Conservation (phyloP, 2,329 filamentous ascomycete genomes). For the Sporothrix euskadiensis region DNA sequence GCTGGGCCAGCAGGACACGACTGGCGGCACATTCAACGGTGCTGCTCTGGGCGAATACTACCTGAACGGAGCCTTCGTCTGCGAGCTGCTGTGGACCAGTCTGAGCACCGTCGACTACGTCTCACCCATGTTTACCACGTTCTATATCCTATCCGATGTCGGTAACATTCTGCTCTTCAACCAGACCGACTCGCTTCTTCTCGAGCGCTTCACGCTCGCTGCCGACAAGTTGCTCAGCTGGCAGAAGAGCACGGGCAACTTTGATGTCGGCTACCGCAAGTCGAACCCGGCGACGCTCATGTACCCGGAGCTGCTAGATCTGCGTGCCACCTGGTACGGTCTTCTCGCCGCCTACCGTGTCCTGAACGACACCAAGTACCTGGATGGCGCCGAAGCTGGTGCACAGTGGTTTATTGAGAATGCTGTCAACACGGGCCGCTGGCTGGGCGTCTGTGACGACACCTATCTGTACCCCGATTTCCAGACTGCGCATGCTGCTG, state of each 20-base stretch:
- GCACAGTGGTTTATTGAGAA: conserved; percentile 26
- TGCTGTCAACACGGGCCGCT: conserved; percentile 26
- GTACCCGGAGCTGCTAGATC: conserved; percentile 28
- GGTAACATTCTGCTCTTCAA: conserved; percentile 29
- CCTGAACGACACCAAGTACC: conserved; percentile 24
- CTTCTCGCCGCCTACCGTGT: conserved; percentile 28
- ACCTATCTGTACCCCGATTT: conserved; percentile 29
- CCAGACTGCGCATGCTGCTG: conserved; percentile 24
- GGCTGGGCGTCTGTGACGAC: conserved; percentile 30
- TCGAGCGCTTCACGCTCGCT: conserved; percentile 22
- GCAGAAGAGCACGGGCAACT: conserved; percentile 26
- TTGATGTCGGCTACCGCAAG: conserved; percentile 30
- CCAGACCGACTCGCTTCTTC: conserved; percentile 9
- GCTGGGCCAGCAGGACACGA: conserved; percentile 28
- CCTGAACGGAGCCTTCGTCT: conserved; percentile 22
- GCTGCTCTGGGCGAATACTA: conserved; percentile 28
- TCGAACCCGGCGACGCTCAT: conserved; percentile 24
- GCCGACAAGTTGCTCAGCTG: conserved; percentile 29
- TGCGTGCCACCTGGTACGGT: conserved; percentile 30
- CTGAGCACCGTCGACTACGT: conserved; percentile 26
- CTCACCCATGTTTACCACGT: conserved; percentile 28
- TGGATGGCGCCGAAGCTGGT: conserved; percentile 25
- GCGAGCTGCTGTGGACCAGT: conserved; percentile 25
- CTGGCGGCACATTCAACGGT: conserved; percentile 22
- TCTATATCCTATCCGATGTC: conserved; percentile 25